These are phyloP conservation scores for Cryphonectria carpinicola DNA, from an alignment of 2,329 filamentous ascomycete genomes.

Conservation along the genomic window DNA sequence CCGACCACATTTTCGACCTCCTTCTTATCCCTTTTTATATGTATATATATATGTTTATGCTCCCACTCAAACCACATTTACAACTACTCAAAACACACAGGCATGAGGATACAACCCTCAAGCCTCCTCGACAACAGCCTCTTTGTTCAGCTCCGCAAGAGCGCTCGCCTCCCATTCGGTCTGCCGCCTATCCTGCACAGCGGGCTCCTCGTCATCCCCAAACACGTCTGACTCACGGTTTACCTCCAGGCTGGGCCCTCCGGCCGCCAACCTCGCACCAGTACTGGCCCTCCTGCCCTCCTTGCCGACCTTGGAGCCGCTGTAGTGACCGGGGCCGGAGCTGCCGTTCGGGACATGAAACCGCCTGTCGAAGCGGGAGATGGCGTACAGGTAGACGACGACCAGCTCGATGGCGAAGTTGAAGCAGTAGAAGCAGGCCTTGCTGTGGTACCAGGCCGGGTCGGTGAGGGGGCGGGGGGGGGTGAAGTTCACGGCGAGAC, in stretches of 20 bases:
- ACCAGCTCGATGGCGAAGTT: constrained; percentile 76
- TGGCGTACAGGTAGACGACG: constrained; percentile 68
- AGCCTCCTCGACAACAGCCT: neutral
- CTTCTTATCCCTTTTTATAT: neutral
- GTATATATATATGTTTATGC: neutral
- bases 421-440: constrained; percentile 78
- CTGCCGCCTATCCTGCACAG: constrained; percentile 13
- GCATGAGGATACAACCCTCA: neutral
- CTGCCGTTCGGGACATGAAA: constrained; percentile 57
- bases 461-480: constrained; percentile 48
- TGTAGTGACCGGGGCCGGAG: constrained; percentile 26
- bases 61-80: neutral
- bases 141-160: constrained; percentile 18
- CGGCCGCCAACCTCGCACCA: neutral
- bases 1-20: neutral
- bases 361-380: constrained; percentile 71
- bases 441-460: constrained; percentile 72
- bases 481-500: constrained; percentile 62
- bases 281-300: neutral
- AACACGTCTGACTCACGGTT: constrained; percentile 35
- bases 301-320: constrained; percentile 9
- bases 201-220: constrained; percentile 22
- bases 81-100: neutral
- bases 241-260: constrained; percentile 19
- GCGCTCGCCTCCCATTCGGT: constrained; percentile 26